phyloP scores from a whole-genome alignment of 345 rosid species.

The Populus deltoides region DNA sequence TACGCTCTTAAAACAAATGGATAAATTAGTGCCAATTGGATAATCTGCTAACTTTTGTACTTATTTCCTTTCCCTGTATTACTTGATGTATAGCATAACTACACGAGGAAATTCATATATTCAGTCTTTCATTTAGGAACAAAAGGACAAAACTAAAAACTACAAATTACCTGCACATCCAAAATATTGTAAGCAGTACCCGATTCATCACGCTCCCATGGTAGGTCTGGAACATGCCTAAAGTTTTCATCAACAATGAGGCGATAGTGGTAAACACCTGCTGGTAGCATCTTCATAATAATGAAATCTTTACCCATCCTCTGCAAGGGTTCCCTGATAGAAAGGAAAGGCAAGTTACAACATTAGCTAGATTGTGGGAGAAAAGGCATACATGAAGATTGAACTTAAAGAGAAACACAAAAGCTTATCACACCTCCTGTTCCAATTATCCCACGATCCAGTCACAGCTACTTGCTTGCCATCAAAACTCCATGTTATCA shows the following conservation, averaged over 20 bases:
- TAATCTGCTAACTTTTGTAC: background rate
- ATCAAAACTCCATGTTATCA: conserved; percentile 59
- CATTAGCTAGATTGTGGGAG: background rate
- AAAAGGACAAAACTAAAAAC: background rate
- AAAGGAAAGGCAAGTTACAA: background rate
- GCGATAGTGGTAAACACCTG: conserved; percentile 54
- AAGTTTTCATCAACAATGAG: conserved; percentile 49
- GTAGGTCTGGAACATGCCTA: conserved; percentile 44
- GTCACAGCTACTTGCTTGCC: conserved; percentile 56
- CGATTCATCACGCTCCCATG: conserved; percentile 41
- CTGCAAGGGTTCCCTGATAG: conserved; percentile 46
- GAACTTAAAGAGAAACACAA: background rate
- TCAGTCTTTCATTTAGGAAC: background rate
- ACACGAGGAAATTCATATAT: too few species aligned
- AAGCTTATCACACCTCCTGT: conserved; percentile 28
- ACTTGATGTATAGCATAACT: background rate
- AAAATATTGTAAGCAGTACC: conserved; percentile 49
- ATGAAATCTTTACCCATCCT: conserved; percentile 46
- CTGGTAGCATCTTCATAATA: conserved; percentile 49
- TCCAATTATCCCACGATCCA: conserved; percentile 77
- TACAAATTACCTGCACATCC: conserved; percentile 48
- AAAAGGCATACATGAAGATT: background rate
- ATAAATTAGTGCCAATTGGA: background rate
- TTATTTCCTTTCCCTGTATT: background rate
- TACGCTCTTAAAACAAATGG: background rate